These are phyloP conservation scores for Termitomyces sp. DNA, from an alignment of 1,284 basidiomycete species.

Conservation along the genomic window DNA sequence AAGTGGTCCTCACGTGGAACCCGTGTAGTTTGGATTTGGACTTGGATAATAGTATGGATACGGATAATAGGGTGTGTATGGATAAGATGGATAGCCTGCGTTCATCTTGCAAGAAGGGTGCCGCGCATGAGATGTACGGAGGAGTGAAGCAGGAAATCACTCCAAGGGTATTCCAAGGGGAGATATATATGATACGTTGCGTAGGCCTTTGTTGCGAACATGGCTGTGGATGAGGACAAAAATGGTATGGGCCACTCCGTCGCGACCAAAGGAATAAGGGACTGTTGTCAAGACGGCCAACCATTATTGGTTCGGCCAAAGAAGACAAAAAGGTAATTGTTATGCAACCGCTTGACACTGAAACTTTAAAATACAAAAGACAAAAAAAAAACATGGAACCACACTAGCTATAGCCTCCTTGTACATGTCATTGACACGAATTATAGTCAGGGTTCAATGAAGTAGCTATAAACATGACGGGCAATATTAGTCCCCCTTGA, in stretches of 20 bases:
- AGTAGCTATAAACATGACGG: not conserved
- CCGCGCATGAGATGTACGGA: not conserved
- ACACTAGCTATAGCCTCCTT: not conserved
- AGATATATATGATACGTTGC: slow-evolving; percentile 1
- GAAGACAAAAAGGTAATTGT: slow-evolving; percentile 1
- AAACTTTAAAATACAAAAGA: slow-evolving; percentile 1
- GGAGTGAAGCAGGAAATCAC: not conserved
- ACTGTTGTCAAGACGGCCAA: slow-evolving; percentile 1
- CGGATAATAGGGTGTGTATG: not conserved
- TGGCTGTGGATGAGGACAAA: slow-evolving; percentile 8
- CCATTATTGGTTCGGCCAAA: not conserved
- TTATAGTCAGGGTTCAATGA: not conserved
- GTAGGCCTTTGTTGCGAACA: slow-evolving; percentile 8
- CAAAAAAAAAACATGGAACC: not conserved
- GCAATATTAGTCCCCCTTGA: not conserved
- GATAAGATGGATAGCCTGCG: not conserved
- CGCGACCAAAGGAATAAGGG: not conserved
- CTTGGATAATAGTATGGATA: not conserved
- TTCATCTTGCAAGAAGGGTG: not conserved
- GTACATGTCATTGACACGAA: not conserved
- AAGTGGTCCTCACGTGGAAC: not conserved
- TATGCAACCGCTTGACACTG: not conserved
- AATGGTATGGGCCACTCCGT: not conserved
- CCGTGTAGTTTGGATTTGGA: not conserved
- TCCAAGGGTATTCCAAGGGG: not conserved